Conservation (phyloP, 495 filamentous ascomycete species). For the Tuber microsphaerosporum region DNA sequence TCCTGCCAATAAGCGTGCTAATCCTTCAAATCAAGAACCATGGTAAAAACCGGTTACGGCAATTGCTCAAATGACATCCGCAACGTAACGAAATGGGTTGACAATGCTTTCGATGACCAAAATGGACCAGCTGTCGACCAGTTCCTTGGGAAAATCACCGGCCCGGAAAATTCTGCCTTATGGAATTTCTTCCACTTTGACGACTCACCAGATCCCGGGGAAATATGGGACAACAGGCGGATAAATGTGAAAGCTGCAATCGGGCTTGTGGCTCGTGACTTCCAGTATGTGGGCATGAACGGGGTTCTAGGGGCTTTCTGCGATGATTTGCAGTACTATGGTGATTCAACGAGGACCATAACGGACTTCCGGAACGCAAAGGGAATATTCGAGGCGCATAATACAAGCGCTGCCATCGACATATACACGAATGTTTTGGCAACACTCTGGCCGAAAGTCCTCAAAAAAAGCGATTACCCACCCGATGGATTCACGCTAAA, state of each 20-base stretch:
- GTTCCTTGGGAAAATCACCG: slow-evolving; percentile 11
- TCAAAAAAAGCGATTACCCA: slow-evolving; percentile 9
- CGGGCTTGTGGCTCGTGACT: slow-evolving; percentile 16
- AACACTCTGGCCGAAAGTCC: slow-evolving; percentile 9
- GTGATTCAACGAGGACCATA: background rate
- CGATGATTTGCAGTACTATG: slow-evolving; percentile 12
- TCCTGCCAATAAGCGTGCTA: background rate
- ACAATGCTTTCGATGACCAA: slow-evolving; percentile 15
- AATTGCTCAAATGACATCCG: slow-evolving; percentile 30
- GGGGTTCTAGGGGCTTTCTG: slow-evolving; percentile 18
- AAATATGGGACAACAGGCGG: slow-evolving; percentile 19
- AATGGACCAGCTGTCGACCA: slow-evolving; percentile 13
- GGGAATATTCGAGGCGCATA: slow-evolving; percentile 15
- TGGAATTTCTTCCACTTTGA: slow-evolving; percentile 30
- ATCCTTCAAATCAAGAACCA: background rate
- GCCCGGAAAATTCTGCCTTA: background rate
- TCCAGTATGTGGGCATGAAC: slow-evolving; percentile 31
- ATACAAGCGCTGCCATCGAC: slow-evolving; percentile 1
- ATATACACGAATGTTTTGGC: slow-evolving; percentile 9
- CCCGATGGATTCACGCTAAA: background rate
- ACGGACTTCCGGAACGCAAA: background rate
- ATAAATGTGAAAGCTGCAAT: slow-evolving; percentile 17
- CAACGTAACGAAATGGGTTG: slow-evolving; percentile 9
- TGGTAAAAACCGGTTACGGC: slow-evolving; percentile 15
- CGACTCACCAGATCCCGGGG: slow-evolving; percentile 2